A percentile compares a stretch with the other conserved stretches of the same genome.
Evolutionary conservation across 768 basidiomycete genomes (phyloP).

Genomic region (Lentinula lateritia): DNA sequence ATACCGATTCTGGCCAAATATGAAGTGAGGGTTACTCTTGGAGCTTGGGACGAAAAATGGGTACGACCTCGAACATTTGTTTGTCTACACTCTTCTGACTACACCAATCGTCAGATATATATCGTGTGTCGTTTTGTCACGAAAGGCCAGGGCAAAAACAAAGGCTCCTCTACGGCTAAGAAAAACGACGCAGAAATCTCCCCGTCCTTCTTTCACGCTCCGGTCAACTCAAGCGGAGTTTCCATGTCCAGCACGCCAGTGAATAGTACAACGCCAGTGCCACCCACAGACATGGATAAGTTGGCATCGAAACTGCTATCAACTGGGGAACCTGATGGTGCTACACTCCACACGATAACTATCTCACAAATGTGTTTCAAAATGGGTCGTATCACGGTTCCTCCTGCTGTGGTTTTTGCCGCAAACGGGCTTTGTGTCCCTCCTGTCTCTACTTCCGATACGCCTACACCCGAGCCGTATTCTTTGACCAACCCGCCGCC

Average conservation of each 20-base stretch:
- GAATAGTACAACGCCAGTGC: background rate
- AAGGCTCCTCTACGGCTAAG: background rate
- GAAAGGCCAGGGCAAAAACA: conserved; percentile 15
- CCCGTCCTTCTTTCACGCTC: conserved; percentile 4
- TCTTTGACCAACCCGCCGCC: conserved; percentile 41
- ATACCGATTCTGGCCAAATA: conserved; percentile 40
- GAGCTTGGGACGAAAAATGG: conserved; percentile 53
- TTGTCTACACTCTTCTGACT: background rate
- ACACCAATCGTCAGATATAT: conserved; percentile 29
- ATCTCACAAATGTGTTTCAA: conserved; percentile 69
- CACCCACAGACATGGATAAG: conserved; percentile 5
- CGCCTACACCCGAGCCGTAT: conserved; percentile 34
- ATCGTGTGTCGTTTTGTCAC: conserved; percentile 43
- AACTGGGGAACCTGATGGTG: conserved; percentile 47
- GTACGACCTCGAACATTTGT: conserved; percentile 21
- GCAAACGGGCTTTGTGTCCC: conserved; percentile 48
- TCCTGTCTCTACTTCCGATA: conserved; percentile 4
- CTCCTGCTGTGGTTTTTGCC: conserved; percentile 58
- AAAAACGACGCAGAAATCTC: background rate
- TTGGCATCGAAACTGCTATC: conserved; percentile 10
- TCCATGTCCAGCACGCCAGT: conserved; percentile 1
- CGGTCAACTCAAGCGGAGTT: background rate
- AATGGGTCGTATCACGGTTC: conserved; percentile 64
- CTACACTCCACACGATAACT: conserved; percentile 55
- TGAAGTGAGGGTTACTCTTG: conserved; percentile 38